Conservation (phyloP, 768 basidiomycete genomes). For the Flagelloscypha sp. region DNA sequence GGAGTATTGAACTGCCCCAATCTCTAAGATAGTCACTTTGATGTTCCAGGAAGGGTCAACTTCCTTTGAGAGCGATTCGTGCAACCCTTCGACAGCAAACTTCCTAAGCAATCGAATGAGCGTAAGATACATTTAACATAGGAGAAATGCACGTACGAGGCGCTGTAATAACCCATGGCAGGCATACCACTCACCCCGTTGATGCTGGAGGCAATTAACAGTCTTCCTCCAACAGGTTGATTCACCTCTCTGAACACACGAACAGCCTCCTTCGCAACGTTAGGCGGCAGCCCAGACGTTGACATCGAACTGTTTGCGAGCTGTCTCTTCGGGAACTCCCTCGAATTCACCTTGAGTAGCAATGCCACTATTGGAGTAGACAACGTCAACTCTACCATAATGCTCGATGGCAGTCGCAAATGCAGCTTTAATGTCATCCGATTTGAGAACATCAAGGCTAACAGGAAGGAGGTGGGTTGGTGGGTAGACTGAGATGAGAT, state of each 20-base stretch:
- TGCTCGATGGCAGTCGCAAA: slow-evolving; percentile 17
- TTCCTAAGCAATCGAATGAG: too few relatives aligned
- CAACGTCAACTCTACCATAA: slow-evolving; percentile 29
- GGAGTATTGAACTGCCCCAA: slow-evolving; percentile 8
- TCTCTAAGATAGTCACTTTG: too few relatives aligned
- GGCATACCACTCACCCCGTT: slow-evolving; percentile 4
- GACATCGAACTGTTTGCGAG: slow-evolving; percentile 17
- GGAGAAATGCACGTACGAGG: slow-evolving; percentile 6
- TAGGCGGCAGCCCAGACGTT: slow-evolving; percentile 18
- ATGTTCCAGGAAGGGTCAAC: slow-evolving; percentile 9
- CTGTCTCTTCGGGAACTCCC: slow-evolving; percentile 14
- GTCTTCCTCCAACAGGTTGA: background rate
- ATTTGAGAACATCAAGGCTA: slow-evolving; percentile 23
- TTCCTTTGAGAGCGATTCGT: slow-evolving; percentile 5
- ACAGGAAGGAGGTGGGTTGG: slow-evolving; percentile 21
- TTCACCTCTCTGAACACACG: slow-evolving; percentile 9
- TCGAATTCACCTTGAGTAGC: slow-evolving; percentile 14
- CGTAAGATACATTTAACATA: too few relatives aligned
- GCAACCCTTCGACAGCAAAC: slow-evolving; percentile 7
- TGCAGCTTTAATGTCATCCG: slow-evolving; percentile 15
- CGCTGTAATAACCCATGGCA: slow-evolving; percentile 5
- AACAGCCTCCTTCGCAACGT: slow-evolving; percentile 9
- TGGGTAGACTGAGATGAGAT: too few relatives aligned
- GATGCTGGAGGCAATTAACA: slow-evolving; percentile 5
- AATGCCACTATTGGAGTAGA: slow-evolving; percentile 28